Evolutionary conservation across 75 land plant species (phyloP).

Genomic region (Cupressus sempervirens): DNA sequence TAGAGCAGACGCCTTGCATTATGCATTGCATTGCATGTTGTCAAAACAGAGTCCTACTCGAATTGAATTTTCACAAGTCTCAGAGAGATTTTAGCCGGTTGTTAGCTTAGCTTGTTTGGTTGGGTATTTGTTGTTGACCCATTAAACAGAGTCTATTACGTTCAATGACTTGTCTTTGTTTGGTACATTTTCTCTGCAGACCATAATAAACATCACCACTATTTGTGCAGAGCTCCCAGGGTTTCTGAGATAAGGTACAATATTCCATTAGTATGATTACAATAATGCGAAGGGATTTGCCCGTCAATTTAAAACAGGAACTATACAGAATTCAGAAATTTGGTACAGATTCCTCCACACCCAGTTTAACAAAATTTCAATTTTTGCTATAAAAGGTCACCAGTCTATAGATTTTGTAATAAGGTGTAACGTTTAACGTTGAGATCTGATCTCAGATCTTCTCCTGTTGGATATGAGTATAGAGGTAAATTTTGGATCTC

Average conservation of each 20-base stretch:
- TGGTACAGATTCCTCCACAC: not conserved
- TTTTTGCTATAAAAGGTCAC: not conserved
- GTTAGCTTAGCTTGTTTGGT: not conserved
- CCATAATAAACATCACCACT: not conserved
- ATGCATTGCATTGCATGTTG: not conserved
- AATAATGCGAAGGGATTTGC: not conserved
- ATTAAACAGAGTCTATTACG: not conserved
- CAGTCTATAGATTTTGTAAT: not conserved
- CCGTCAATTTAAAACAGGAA: not conserved
- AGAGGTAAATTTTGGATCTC: not conserved
- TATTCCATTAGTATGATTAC: not conserved
- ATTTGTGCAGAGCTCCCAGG: not conserved
- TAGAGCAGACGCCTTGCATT: not conserved
- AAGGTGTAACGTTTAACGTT: not conserved
- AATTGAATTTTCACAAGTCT: not conserved
- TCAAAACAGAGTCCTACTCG: not conserved
- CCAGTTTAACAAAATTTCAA: not conserved
- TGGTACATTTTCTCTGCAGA: not conserved
- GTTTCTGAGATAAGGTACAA: not conserved
- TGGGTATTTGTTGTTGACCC: constrained; percentile 3
- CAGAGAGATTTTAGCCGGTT: not conserved
- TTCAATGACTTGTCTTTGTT: not conserved
- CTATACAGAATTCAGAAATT: not conserved
- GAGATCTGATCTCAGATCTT: constrained; percentile 5
- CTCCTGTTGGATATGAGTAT: not conserved